These are phyloP conservation scores for Komagataella pastoris DNA, from an alignment of 805 yeast genomes.

Conservation along the genomic window DNA sequence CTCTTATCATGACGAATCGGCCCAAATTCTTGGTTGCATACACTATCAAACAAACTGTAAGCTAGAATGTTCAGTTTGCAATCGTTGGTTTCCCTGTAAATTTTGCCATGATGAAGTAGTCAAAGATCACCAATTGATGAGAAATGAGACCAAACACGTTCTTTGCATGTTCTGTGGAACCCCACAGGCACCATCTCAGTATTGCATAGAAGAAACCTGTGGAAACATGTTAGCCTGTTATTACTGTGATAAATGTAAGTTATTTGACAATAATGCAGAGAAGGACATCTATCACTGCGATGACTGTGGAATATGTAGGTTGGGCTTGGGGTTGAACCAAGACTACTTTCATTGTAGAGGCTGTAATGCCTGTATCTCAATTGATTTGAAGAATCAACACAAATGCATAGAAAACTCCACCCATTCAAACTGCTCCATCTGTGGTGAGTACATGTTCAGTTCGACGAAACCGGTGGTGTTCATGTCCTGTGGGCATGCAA, in stretches of 20 bases:
- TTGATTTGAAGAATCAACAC: constrained; percentile 66
- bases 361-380: constrained; percentile 80
- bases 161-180: constrained; percentile 72
- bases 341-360: constrained; percentile 87
- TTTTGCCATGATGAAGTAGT: constrained; percentile 69
- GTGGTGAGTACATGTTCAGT: constrained; percentile 83
- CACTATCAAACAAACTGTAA: constrained; percentile 82
- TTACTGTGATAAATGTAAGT: constrained; percentile 64
- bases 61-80: constrained; percentile 65
- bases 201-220: constrained; percentile 47
- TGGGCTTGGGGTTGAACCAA: constrained; percentile 78
- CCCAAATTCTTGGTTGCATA: constrained; percentile 52
- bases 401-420: constrained; percentile 79
- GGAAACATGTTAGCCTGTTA: constrained; percentile 56
- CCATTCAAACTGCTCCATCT: constrained; percentile 85
- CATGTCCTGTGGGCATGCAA: constrained; percentile 91
- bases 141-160: constrained; percentile 51
- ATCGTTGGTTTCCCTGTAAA: constrained; percentile 68
- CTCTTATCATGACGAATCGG: constrained; percentile 29
- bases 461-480: constrained; percentile 75
- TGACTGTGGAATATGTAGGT: constrained; percentile 84
- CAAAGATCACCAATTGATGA: constrained; percentile 38
- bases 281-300: constrained; percentile 87
- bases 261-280: constrained; percentile 68
- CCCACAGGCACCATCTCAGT: constrained; percentile 61